Evolutionary conservation across 2,329 filamentous ascomycete genomes (phyloP).

Genomic region (Aurifilum marmelostoma): DNA sequence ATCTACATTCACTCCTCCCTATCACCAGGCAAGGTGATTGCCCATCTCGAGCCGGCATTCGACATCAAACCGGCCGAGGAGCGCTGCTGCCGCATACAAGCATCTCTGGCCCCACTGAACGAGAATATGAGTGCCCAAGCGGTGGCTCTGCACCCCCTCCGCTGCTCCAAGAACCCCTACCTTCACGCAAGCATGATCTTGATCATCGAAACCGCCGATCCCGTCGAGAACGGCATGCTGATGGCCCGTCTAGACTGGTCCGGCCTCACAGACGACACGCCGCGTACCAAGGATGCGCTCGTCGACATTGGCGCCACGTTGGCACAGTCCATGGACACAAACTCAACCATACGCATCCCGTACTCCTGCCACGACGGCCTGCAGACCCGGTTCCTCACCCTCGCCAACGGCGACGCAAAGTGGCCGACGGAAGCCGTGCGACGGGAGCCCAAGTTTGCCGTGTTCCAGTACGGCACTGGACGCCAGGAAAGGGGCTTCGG

Average conservation of each 20-base stretch:
- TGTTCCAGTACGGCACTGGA: not conserved
- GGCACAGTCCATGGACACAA: not conserved
- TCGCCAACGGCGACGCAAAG: not conserved
- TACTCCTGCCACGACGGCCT: not conserved
- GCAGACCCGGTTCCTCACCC: not conserved
- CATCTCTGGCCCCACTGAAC: not conserved
- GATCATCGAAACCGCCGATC: not conserved
- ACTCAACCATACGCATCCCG: not conserved
- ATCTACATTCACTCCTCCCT: not conserved
- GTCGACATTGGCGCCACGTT: not conserved
- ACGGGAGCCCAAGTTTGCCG: not conserved
- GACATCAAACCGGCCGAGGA: not conserved
- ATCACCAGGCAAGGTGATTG: not conserved
- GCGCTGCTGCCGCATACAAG: not conserved
- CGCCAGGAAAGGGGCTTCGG: not conserved
- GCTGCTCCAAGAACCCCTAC: not conserved
- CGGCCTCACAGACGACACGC: not conserved
- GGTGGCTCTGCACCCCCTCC: not conserved
- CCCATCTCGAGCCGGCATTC: not conserved
- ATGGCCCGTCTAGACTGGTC: not conserved
- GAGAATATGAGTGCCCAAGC: not conserved
- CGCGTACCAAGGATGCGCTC: not conserved
- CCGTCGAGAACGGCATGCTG: conserved; percentile 6
- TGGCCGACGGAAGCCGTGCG: not conserved
- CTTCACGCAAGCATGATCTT: not conserved